Conservation (phyloP, 139 green algal genomes). For the Micractinium sp. region DNA sequence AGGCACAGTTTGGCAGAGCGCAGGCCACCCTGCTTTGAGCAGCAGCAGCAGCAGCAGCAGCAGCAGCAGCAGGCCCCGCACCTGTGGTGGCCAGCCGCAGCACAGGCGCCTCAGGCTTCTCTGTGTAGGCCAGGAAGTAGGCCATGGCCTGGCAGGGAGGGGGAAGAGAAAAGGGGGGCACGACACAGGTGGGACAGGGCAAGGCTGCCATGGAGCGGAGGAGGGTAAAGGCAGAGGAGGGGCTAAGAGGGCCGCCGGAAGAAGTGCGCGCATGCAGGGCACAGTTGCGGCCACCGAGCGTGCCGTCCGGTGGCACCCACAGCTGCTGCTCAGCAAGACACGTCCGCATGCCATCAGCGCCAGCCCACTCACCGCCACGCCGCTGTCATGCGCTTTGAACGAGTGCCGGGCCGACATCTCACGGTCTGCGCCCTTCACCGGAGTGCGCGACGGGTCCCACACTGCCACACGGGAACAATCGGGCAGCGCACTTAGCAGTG, state of each 20-base stretch:
- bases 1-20: no score
- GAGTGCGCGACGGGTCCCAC: constrained; percentile 63
- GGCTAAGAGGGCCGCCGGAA: no score
- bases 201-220: no score
- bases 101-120: constrained; percentile 21
- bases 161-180: not conserved
- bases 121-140: constrained; percentile 43
- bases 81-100: constrained; percentile 44
- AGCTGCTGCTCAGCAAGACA: not conserved
- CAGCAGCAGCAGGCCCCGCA: not conserved
- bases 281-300: not conserved
- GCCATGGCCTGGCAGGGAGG: constrained; percentile 29
- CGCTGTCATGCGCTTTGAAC: constrained; percentile 67
- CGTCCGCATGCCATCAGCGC: not conserved
- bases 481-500: not conserved
- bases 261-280: not conserved
- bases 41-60: not conserved
- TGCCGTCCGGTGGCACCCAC: not conserved
- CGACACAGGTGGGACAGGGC: no score
- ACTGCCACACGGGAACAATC: constrained; percentile 6
- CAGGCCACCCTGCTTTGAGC: no score
- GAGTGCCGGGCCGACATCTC: constrained; percentile 46
- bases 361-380: constrained; percentile 25
- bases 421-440: constrained; percentile 27
- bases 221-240: not conserved